Percentiles rank a stretch among this genome's conserved stretches.
Evolutionary conservation across 1,284 basidiomycete genomes (phyloP).

Genomic region (Entoloma clypeatum): DNA sequence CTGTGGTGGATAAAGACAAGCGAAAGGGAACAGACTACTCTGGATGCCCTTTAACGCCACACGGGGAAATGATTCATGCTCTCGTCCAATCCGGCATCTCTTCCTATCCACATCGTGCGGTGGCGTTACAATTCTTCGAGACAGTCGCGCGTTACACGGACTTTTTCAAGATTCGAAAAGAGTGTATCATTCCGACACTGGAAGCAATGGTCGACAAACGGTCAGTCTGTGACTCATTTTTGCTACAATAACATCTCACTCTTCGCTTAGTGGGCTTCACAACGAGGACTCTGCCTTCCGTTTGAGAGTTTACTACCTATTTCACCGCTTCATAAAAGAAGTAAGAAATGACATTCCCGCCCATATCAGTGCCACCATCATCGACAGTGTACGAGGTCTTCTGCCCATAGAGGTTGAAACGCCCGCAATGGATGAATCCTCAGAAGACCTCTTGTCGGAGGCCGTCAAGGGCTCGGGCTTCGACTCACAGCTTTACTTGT

Average conservation of each 20-base stretch:
- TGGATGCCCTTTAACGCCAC: slow-evolving; percentile 82
- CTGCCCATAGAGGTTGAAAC: slow-evolving; percentile 63
- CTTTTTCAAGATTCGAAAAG: slow-evolving; percentile 91
- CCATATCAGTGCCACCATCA: slow-evolving; percentile 68
- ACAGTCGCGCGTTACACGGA: slow-evolving; percentile 89
- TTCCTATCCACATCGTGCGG: slow-evolving; percentile 81
- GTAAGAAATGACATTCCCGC: slow-evolving; percentile 75
- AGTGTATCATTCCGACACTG: slow-evolving; percentile 82
- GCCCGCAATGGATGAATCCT: slow-evolving; percentile 63
- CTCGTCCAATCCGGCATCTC: slow-evolving; percentile 84
- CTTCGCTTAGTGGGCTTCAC: slow-evolving; percentile 74
- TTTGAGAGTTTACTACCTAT: slow-evolving; percentile 87
- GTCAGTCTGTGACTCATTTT: slow-evolving; percentile 39
- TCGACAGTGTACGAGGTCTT: slow-evolving; percentile 73
- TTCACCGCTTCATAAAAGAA: slow-evolving; percentile 91
- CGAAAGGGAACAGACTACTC: slow-evolving; percentile 74
- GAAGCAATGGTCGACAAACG: slow-evolving; percentile 85
- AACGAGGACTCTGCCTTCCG: slow-evolving; percentile 71
- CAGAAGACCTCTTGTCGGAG: slow-evolving; percentile 72
- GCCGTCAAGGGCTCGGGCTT: slow-evolving; percentile 76
- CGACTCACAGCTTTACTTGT: slow-evolving; percentile 93
- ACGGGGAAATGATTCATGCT: slow-evolving; percentile 87
- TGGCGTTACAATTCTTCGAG: slow-evolving; percentile 95
- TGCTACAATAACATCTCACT: slow-evolving; percentile 1
- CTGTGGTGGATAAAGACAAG: slow-evolving; percentile 61